These are phyloP conservation scores for Pichia sorboxylosa DNA, from an alignment of 1,139 yeast species.

Conservation along the genomic window DNA sequence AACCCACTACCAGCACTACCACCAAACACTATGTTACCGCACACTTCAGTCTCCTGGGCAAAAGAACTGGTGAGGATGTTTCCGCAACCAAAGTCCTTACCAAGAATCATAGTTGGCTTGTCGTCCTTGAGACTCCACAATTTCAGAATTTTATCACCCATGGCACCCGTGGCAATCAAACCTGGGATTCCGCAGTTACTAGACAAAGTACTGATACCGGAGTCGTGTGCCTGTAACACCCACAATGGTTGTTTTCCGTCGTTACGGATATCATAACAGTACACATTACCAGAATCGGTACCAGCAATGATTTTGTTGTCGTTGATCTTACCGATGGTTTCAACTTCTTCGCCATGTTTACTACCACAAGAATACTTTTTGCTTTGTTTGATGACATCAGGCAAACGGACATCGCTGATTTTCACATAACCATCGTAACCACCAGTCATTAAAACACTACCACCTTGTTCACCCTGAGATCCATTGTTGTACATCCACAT, in stretches of 20 bases:
- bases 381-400: slow-evolving; percentile 47
- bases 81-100: slow-evolving; percentile 92
- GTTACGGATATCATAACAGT: slow-evolving; percentile 73
- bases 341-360: slow-evolving; percentile 64
- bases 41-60: slow-evolving; percentile 80
- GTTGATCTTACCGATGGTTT: slow-evolving; percentile 60
- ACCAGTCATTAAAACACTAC: slow-evolving; percentile 78
- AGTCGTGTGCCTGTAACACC: slow-evolving; percentile 96
- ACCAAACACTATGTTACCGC: slow-evolving; percentile 76
- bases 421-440: slow-evolving; percentile 83
- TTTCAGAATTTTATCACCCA: slow-evolving; percentile 80
- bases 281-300: slow-evolving; percentile 83
- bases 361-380: slow-evolving; percentile 51
- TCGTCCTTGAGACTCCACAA: slow-evolving; percentile 60
- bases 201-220: slow-evolving; percentile 78
- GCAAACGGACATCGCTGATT: slow-evolving; percentile 72
- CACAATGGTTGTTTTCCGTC: slow-evolving; percentile 51
- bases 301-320: slow-evolving; percentile 74
- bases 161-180: slow-evolving; percentile 74
- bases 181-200: slow-evolving; percentile 61
- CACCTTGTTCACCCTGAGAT: slow-evolving; percentile 23
- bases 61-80: slow-evolving; percentile 76
- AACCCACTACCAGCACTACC: slow-evolving; percentile 59
- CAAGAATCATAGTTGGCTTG: slow-evolving; percentile 74
- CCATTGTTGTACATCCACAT: slow-evolving; percentile 53